Evolutionary conservation across 192 early-diverging fungal species (phyloP).

Genomic region (Phlyctochytrium planicorne): DNA sequence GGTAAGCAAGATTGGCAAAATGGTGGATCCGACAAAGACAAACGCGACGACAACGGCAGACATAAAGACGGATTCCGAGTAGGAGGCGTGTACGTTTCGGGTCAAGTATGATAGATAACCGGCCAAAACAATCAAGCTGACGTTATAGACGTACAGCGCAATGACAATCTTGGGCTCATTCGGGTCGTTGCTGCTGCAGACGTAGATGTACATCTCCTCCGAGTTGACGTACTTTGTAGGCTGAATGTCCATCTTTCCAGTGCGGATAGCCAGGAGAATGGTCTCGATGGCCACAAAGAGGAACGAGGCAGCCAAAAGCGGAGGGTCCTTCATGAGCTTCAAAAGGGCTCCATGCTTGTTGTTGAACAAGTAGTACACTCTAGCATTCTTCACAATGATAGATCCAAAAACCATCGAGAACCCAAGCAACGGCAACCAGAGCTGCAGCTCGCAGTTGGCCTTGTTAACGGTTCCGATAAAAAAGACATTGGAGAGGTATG

Average conservation of each 20-base stretch:
- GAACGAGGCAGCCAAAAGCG: neutral
- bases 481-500: neutral
- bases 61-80: slow-evolving; percentile 10
- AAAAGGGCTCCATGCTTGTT: neutral
- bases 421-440: slow-evolving; percentile 5
- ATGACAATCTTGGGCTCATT: neutral
- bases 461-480: neutral
- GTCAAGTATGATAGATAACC: slow-evolving; percentile 7
- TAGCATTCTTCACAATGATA: slow-evolving; percentile 2
- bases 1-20: neutral
- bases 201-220: neutral
- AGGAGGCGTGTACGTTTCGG: slow-evolving; percentile 5
- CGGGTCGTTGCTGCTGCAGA: neutral
- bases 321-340: slow-evolving; percentile 7
- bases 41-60: slow-evolving; percentile 8
- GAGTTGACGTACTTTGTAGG: neutral
- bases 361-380: slow-evolving; percentile 9
- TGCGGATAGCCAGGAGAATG: neutral
- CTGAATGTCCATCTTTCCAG: neutral
- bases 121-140: neutral
- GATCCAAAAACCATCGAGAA: slow-evolving; percentile 5
- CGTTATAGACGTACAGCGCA: slow-evolving; percentile 4
- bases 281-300: neutral
- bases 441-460: slow-evolving; percentile 2
- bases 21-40: slow-evolving; percentile 5